Percentiles rank a stretch among this genome's conserved stretches.
phyloP scores from a whole-genome alignment of 495 filamentous ascomycete genomes.

The Neurospora sublineolata region DNA sequence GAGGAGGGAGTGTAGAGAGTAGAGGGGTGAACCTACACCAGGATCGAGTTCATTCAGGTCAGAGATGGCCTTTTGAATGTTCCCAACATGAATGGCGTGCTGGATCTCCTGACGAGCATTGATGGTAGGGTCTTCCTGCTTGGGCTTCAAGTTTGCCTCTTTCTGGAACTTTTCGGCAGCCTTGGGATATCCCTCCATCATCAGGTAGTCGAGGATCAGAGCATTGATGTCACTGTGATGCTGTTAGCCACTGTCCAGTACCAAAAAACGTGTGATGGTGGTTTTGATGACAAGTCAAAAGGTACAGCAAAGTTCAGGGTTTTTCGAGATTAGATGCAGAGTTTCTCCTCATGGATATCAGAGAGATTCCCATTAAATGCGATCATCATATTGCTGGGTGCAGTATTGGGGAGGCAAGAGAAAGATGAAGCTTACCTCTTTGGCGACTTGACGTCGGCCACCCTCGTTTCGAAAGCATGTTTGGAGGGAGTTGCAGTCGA shows the following conservation, averaged over 20 bases:
- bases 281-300: slow-evolving; percentile 52
- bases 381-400: slow-evolving; percentile 60
- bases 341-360: slow-evolving; percentile 83
- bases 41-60: slow-evolving; percentile 82
- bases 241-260: slow-evolving; percentile 3
- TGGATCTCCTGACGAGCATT: slow-evolving; percentile 67
- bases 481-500: slow-evolving; percentile 56
- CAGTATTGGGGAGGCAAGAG: slow-evolving; percentile 10
- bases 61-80: slow-evolving; percentile 76
- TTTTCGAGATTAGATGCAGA: slow-evolving; percentile 31
- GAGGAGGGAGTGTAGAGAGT: slow-evolving; percentile 18
- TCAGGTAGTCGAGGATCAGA: slow-evolving; percentile 93
- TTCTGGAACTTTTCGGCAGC: slow-evolving; percentile 87
- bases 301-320: slow-evolving; percentile 9
- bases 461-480: slow-evolving; percentile 65
- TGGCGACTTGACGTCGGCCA: slow-evolving; percentile 74
- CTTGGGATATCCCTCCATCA: slow-evolving; percentile 87
- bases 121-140: slow-evolving; percentile 59
- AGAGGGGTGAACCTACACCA: slow-evolving; percentile 50
- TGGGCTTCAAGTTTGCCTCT: slow-evolving; percentile 77
- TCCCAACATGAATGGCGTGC: slow-evolving; percentile 66
- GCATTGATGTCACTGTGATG: slow-evolving; percentile 76
- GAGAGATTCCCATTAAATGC: slow-evolving; percentile 99
- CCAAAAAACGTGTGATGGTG: not conserved
- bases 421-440: slow-evolving; percentile 61